Base-by-base conservation (phyloP, 495 filamentous ascomycete genomes). In the Lasiosphaeriaceae sp. region DNA sequence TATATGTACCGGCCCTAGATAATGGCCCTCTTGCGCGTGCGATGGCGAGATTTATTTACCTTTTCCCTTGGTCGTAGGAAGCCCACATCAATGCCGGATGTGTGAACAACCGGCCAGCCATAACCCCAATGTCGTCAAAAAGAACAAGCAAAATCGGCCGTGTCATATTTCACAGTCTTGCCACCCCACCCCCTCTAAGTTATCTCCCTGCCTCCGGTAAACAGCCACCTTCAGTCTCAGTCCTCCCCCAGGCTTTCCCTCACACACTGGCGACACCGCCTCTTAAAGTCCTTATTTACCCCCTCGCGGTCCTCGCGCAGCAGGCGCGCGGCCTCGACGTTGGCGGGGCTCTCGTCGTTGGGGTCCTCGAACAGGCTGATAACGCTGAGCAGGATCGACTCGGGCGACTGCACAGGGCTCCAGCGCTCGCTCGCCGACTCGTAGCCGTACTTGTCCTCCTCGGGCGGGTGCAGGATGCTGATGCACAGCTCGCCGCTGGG, bases 391-490 rank as follows among this genome's bases (percentile, higher is more conserved):
- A 98, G 76, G 53, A 98, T 97, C 3, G 90, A 93, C 75, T 97
- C 95, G 46, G 96, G 95, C 1, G 89, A 93, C 71, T 97, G 94
- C 1, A 97, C 94, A n/a, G 94, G 94, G 21, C 83, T 90, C 94
- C 94, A 98, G 47, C 94, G 83, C 78, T 98, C 94, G 29, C 84
- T 78, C n/a, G 90, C 91, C 12, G 81, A 80, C 70, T 97, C 95
- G 71, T 98, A 98, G 22, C 94, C 93, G 73, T 90, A 96, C 65
- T 91, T 88, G 68, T 98, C 94, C 66, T 97, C 92, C 75, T 92
- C 92, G 1, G 95, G 95, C 1, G 92, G 90, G 74, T 98, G 95
- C 21, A 98, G 80, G 75, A 98, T 97, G 34, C 89, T 94, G 67
- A 98, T 97, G 78, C 94, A 98, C 57, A 98, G 91, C 47, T 90